A percentile compares a stretch with the other conserved stretches of the same genome.
phyloP scores from a whole-genome alignment of 1,139 yeast genomes.

The Pneumocystis carinii region DNA sequence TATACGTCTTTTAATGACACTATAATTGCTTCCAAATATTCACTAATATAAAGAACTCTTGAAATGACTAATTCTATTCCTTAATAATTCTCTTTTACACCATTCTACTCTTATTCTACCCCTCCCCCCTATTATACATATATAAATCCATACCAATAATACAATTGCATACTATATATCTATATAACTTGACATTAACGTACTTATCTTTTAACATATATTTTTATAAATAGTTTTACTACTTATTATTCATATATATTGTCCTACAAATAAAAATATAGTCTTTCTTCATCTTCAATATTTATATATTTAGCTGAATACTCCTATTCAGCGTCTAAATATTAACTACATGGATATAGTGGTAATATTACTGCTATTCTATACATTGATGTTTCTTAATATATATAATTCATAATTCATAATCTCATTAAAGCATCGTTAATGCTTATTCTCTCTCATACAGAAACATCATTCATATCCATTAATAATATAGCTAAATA shows the following conservation, averaged over 20 bases:
- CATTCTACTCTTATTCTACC: constrained; percentile 73
- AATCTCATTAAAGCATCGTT: constrained; percentile 81
- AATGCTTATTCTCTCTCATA: constrained; percentile 25
- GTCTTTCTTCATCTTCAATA: too few species aligned
- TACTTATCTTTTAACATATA: constrained; percentile 95
- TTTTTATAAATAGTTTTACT: constrained; percentile 55
- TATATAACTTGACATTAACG: constrained; percentile 62
- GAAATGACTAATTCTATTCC: constrained; percentile 94
- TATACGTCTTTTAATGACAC: constrained; percentile 98
- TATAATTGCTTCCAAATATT: constrained; percentile 55
- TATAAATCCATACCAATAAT: constrained; percentile 96
- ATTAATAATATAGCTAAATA: not conserved
- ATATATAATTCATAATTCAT: constrained; percentile 83
- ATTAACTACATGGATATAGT: constrained; percentile 93
- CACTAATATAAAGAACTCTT: constrained; percentile 69
- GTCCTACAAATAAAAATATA: too few species aligned
- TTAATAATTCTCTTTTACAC: constrained; percentile 53
- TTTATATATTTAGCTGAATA: too few species aligned
- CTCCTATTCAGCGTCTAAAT: constrained; percentile 19
- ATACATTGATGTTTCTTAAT: constrained; percentile 89
- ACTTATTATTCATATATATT: not conserved
- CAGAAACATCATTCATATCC: too few species aligned
- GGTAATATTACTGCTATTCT: constrained; percentile 92
- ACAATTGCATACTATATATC: constrained; percentile 92
- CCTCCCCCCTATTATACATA: too few species aligned